A percentile compares a stretch with the other conserved stretches of the same genome.
These are phyloP conservation scores for Panaeolus cyanescens DNA, from an alignment of 768 basidiomycete genomes.

Conservation along the genomic window DNA sequence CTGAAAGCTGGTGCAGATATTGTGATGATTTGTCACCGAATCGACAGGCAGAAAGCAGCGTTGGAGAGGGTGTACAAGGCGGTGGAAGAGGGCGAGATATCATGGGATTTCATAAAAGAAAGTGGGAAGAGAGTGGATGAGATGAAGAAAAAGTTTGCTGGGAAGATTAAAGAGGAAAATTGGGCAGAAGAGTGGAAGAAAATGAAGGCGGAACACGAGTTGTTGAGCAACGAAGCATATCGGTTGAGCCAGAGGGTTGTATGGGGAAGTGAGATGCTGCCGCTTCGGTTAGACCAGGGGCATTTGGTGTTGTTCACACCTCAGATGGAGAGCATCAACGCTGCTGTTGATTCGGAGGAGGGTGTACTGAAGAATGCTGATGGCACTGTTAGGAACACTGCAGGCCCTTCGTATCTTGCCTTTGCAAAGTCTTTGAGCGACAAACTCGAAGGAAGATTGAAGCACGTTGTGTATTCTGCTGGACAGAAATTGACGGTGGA, in stretches of 20 bases:
- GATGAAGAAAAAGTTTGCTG: conserved; percentile 55
- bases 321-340: conserved; percentile 55
- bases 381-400: conserved; percentile 55
- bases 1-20: conserved; percentile 68
- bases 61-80: conserved; percentile 54
- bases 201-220: conserved; percentile 39
- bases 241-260: conserved; percentile 46
- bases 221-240: conserved; percentile 52
- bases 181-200: conserved; percentile 30
- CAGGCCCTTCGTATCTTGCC: conserved; percentile 54
- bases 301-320: conserved; percentile 56
- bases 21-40: conserved; percentile 75
- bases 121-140: conserved; percentile 47
- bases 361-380: conserved; percentile 40
- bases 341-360: conserved; percentile 61
- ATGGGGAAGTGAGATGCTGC: conserved; percentile 33
- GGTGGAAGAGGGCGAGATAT: conserved; percentile 43
- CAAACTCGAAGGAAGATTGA: conserved; percentile 23
- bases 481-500: conserved; percentile 6
- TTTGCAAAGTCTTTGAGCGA: conserved; percentile 42
- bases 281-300: conserved; percentile 15
- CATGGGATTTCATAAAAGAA: conserved; percentile 33
- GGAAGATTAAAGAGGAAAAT: conserved; percentile 43
- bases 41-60: conserved; percentile 52
- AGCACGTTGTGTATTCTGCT: conserved; percentile 49